Conservation (phyloP, 2,329 filamentous ascomycete species). For the Trichoderma arundinaceum region DNA sequence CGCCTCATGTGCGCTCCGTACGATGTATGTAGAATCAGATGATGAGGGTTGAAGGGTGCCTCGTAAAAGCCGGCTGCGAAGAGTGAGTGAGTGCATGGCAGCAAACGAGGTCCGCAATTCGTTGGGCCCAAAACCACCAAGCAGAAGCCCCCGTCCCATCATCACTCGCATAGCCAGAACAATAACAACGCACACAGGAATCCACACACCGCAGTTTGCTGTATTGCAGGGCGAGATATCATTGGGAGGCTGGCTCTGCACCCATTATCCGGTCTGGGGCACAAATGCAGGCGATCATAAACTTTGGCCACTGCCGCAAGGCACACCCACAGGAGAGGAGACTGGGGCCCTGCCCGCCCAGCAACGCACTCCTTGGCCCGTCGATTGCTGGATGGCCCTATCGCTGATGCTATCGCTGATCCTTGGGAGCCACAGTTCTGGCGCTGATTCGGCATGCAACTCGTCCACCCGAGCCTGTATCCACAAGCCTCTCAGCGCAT, state of each 20-base stretch:
- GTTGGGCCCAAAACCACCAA: slow-evolving; percentile 24
- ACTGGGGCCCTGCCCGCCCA: slow-evolving; percentile 6
- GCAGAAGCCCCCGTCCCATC: slow-evolving; percentile 17
- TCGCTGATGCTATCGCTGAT: slow-evolving; percentile 4
- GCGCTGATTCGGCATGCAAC: slow-evolving; percentile 27
- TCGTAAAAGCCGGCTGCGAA: slow-evolving; percentile 12
- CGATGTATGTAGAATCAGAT: slow-evolving; percentile 9
- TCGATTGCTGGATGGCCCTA: slow-evolving; percentile 12
- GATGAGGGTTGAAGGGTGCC: slow-evolving; percentile 2
- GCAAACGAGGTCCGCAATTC: slow-evolving; percentile 12
- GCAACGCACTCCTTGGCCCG: slow-evolving; percentile 1
- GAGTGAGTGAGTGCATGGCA: slow-evolving; percentile 19
- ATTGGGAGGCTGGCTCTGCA: slow-evolving; percentile 26
- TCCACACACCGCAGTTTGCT: slow-evolving; percentile 23
- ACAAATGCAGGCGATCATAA: slow-evolving; percentile 31
- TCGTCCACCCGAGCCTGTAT: slow-evolving; percentile 19
- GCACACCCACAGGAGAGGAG: slow-evolving; percentile 31
- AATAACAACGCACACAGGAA: slow-evolving; percentile 31
- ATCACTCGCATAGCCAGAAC: slow-evolving; percentile 31
- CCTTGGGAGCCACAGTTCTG: slow-evolving; percentile 9
- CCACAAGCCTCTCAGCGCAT: slow-evolving; percentile 29
- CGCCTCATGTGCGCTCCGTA: slow-evolving; percentile 16
- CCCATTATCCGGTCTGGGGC: slow-evolving; percentile 30
- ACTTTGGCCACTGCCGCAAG: slow-evolving; percentile 32
- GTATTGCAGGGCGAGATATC: slow-evolving; percentile 25